phyloP scores from a whole-genome alignment of 2,329 filamentous ascomycete genomes.

The Colletotrichum salicis region DNA sequence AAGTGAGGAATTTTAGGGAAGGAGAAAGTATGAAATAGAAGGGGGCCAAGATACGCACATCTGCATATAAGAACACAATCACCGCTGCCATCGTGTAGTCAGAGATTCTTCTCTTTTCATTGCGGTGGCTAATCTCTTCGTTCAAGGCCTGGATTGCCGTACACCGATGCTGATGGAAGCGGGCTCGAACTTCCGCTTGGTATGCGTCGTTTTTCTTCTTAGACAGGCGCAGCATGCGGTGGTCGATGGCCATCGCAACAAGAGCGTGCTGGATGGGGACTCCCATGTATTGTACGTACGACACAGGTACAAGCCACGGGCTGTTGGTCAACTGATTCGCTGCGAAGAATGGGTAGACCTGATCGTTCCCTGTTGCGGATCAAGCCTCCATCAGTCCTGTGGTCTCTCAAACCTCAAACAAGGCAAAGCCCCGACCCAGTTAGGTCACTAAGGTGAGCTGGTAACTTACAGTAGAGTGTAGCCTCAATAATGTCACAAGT shows the following conservation, averaged over 20 bases:
- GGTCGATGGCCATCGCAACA: slow-evolving; percentile 46
- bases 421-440: neutral
- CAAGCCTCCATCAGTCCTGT: neutral
- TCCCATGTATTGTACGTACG: slow-evolving; percentile 5
- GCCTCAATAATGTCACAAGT: slow-evolving; percentile 30
- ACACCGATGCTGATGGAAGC: slow-evolving; percentile 45
- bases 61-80: slow-evolving; percentile 24
- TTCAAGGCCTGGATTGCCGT: slow-evolving; percentile 45
- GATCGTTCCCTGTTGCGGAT: slow-evolving; percentile 19
- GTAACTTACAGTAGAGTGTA: slow-evolving; percentile 31
- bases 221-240: slow-evolving; percentile 43
- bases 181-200: slow-evolving; percentile 37
- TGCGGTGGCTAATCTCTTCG: slow-evolving; percentile 37
- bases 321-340: slow-evolving; percentile 17
- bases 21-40: neutral
- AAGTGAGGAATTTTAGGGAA: neutral
- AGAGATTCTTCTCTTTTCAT: slow-evolving; percentile 32
- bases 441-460: neutral
- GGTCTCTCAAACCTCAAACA: neutral
- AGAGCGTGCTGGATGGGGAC: slow-evolving; percentile 29
- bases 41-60: slow-evolving; percentile 1
- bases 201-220: slow-evolving; percentile 23
- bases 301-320: slow-evolving; percentile 18
- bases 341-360: slow-evolving; percentile 8
- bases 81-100: slow-evolving; percentile 14